Evolutionary conservation across 768 basidiomycete genomes (phyloP), one percentile per base, ranked within the genome.

Genomic region (Suillus paluster): DNA sequence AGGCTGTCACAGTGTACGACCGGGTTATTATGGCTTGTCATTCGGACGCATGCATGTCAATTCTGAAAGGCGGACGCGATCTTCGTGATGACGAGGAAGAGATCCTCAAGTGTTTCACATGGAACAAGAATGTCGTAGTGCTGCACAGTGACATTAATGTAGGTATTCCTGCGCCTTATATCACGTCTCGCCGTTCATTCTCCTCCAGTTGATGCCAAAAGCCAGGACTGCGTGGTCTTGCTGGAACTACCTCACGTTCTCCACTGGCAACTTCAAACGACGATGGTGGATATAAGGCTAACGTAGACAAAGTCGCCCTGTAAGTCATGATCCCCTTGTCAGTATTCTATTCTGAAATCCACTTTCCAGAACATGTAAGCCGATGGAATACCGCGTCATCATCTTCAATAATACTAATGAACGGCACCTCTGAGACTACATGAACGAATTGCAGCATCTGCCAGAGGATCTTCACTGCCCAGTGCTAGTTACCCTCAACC

Each of bases 361-460:
- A 1, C 62, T 66, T 66, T 38, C 10, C 61, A 84, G 80, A 63
- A 83, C 84, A 33, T 84, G 83, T 82, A 74, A 66, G 67, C 46
- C n/a, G 9, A 19, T 27, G 17, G 10, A 19, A 49, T 49, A 4
- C 27, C 9, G 5, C 48, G 25, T 15, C 8, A 9, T 49, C 48
- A 30, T 19, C 17, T 49, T 49, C 27, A 49, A 49, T 9, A 15
- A 25, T 19, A 30, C 49, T 48, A 4, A 52, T 56, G 58, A 39
- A 39, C 49, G 9, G 21, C 25, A 39, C 41, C 27, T 57, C 15
- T n/a, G 70, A 83, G 90, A 92, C 70, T 83, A 83, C 48, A 91
- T 91, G 91, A 92, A 91, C 69, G 81, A 84, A 60, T 78, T 91
- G n/a, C 90, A 92, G 67, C 84, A 88, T 65, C 80, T 92, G 17